Evolutionary conservation across 345 rosid species (phyloP).

Genomic region (Cardamine occulta): DNA sequence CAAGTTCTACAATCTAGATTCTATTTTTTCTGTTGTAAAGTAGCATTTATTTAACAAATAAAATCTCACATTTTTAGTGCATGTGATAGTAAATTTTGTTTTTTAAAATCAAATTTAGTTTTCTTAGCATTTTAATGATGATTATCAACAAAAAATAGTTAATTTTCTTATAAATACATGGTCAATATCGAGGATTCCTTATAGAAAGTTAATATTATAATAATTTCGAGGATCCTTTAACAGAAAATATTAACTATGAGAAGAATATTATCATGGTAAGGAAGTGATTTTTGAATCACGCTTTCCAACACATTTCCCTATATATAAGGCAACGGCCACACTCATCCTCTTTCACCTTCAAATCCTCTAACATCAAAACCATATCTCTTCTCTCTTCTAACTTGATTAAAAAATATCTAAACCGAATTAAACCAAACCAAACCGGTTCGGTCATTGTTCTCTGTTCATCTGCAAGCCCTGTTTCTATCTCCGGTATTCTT

Average conservation of each 20-base stretch:
- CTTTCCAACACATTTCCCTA: constrained; percentile 32
- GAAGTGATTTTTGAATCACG: constrained; percentile 14
- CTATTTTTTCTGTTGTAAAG: too few relatives aligned
- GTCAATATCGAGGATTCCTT: too few relatives aligned
- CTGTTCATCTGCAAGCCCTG: constrained; percentile 9
- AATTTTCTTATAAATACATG: too few relatives aligned
- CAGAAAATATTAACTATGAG: not conserved
- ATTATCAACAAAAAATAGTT: too few relatives aligned
- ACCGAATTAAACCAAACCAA: constrained; percentile 27
- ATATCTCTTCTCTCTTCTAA: not conserved
- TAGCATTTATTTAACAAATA: too few relatives aligned
- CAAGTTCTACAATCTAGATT: too few relatives aligned
- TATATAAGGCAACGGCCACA: constrained; percentile 34
- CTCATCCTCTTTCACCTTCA: constrained; percentile 21
- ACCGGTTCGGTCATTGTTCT: constrained; percentile 12
- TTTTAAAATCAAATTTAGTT: too few relatives aligned
- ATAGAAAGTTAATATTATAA: not conserved
- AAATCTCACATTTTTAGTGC: too few relatives aligned
- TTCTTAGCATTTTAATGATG: too few relatives aligned
- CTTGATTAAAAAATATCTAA: not conserved
- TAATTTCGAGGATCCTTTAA: constrained; percentile 11
- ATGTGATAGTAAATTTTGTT: too few relatives aligned
- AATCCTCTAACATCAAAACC: constrained; percentile 17
- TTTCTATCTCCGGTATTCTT: constrained; percentile 37
- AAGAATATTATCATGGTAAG: constrained; percentile 9